Percentiles rank a stretch among this genome's conserved stretches.
These are phyloP conservation scores for Acrocalymma vagum DNA, from an alignment of 2,329 filamentous ascomycete species.

Conservation along the genomic window DNA sequence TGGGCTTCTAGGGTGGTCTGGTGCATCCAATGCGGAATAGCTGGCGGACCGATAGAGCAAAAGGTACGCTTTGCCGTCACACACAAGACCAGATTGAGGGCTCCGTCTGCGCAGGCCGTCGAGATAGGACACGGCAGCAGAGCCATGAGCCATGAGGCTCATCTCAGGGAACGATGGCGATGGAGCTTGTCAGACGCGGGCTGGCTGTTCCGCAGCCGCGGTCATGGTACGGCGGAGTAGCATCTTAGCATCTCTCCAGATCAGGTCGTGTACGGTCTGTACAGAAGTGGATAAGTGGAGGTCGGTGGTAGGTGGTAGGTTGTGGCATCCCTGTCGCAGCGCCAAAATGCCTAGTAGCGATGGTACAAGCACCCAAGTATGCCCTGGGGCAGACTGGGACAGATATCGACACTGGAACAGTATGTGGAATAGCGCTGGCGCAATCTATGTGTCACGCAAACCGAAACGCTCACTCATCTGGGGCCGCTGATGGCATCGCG, in stretches of 20 bases:
- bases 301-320: too few species aligned
- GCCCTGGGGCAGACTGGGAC: too few species aligned
- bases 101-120: slow-evolving; percentile 33
- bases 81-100: slow-evolving; percentile 38
- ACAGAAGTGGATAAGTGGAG: slow-evolving; percentile 32
- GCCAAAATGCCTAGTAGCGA: too few species aligned
- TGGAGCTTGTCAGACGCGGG: slow-evolving; percentile 49
- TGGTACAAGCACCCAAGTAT: too few species aligned
- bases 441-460: slow-evolving; percentile 38
- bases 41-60: slow-evolving; percentile 42
- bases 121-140: too few species aligned
- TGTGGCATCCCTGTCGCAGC: too few species aligned
- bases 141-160: slow-evolving; percentile 29
- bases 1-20: slow-evolving; percentile 26
- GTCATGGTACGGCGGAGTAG: too few species aligned
- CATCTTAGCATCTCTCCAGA: too few species aligned
- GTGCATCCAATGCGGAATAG: slow-evolving; percentile 45
- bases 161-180: slow-evolving; percentile 35
- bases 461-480: slow-evolving; percentile 17
- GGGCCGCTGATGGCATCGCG: slow-evolving; percentile 24
- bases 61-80: slow-evolving; percentile 40
- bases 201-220: slow-evolving; percentile 54
- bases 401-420: too few species aligned
- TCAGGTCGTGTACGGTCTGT: slow-evolving; percentile 49
- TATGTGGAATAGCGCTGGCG: slow-evolving; percentile 26